Conservation (phyloP, 2,329 filamentous ascomycete species). For the Ascochyta fabae region DNA sequence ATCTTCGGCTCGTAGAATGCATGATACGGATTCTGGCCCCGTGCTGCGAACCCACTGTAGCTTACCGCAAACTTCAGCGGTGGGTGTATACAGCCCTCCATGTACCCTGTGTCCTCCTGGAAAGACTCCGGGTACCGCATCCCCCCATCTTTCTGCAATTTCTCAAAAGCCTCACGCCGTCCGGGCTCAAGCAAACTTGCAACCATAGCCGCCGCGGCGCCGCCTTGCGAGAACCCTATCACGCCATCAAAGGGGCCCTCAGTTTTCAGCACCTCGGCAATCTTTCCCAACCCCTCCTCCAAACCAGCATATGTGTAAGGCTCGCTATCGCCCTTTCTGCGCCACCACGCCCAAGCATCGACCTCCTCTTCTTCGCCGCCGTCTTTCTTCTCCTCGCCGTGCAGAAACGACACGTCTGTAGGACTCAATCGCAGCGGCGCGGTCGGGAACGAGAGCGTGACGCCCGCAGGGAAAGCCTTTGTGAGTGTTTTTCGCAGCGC, state of each 20-base stretch:
- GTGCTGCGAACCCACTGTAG: constrained; percentile 79
- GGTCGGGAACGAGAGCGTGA: constrained; percentile 57
- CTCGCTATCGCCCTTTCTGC: constrained; percentile 62
- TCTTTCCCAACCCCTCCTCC: constrained; percentile 67
- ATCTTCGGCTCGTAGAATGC: constrained; percentile 80
- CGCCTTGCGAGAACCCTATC: constrained; percentile 47
- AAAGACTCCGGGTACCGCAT: constrained; percentile 61
- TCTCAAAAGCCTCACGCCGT: constrained; percentile 57
- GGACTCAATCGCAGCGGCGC: constrained; percentile 52
- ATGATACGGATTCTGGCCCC: constrained; percentile 63
- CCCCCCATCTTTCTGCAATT: constrained; percentile 46
- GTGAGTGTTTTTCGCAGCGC: constrained; percentile 80
- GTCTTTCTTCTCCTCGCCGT: constrained; percentile 38
- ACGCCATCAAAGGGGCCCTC: constrained; percentile 48
- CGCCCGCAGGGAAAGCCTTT: constrained; percentile 70
- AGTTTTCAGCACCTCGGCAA: constrained; percentile 57
- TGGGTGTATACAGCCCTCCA: constrained; percentile 51
- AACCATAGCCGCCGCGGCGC: constrained; percentile 72
- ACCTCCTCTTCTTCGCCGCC: constrained; percentile 57
- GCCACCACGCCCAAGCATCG: constrained; percentile 87
- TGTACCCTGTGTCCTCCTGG: constrained; percentile 46
- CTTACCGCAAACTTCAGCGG: constrained; percentile 73
- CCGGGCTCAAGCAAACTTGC: constrained; percentile 71
- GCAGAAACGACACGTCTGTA: constrained; percentile 62
- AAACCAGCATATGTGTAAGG: constrained; percentile 68